Conservation (phyloP, 192 early-diverging fungal genomes). For the Spizellomyces sp. region DNA sequence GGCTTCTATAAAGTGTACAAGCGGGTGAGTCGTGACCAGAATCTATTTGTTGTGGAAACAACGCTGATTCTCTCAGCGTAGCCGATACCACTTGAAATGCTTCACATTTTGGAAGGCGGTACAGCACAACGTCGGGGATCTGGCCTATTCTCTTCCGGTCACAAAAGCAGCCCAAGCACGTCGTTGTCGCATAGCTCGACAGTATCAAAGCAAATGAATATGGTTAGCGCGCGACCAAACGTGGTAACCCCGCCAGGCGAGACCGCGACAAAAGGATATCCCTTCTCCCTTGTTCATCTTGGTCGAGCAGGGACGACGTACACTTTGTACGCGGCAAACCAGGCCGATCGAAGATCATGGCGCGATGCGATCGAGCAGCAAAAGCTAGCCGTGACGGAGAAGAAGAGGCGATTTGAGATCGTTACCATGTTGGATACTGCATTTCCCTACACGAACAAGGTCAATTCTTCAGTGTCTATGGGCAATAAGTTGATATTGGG, state of each 20-base stretch:
- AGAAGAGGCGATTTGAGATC: constrained; percentile 57
- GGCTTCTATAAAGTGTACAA: constrained; percentile 58
- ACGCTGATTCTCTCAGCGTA: constrained; percentile 29
- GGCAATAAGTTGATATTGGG: constrained; percentile 75
- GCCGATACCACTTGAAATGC: constrained; percentile 81
- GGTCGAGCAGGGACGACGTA: constrained; percentile 70
- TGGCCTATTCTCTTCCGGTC: constrained; percentile 16
- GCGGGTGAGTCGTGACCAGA: constrained; percentile 37
- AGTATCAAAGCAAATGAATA: not conserved
- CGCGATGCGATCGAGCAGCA: constrained; percentile 76
- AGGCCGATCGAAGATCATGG: constrained; percentile 80
- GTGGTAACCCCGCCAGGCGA: constrained; percentile 42
- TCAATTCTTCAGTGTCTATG: constrained; percentile 57
- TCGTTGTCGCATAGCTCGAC: not conserved
- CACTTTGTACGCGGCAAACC: constrained; percentile 75
- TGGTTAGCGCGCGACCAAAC: not conserved
- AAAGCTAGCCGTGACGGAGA: constrained; percentile 42
- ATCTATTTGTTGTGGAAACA: constrained; percentile 39
- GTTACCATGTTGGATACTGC: constrained; percentile 53
- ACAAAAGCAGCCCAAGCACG: constrained; percentile 12
- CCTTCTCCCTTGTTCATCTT: constrained; percentile 75
- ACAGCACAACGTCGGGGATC: constrained; percentile 20
- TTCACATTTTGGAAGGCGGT: constrained; percentile 35
- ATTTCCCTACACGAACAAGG: constrained; percentile 56
- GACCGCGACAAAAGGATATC: constrained; percentile 61